A percentile compares a stretch with the other conserved stretches of the same genome.
Conservation (phyloP, 2,329 filamentous ascomycete genomes). For the Daldinia sp. region DNA sequence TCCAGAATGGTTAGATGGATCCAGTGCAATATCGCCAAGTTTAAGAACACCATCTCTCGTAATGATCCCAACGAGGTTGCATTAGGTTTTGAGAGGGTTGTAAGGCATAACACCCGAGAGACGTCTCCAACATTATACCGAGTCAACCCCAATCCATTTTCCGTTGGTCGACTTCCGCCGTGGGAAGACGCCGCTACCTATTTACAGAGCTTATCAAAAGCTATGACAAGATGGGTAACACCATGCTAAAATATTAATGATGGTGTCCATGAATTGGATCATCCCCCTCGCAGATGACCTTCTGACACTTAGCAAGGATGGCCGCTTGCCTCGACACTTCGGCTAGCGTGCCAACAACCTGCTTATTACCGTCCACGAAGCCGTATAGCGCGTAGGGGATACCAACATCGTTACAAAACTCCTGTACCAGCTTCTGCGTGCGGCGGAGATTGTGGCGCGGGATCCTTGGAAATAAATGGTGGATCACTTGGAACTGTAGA, state of each 20-base stretch:
- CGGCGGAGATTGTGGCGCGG: conserved; percentile 85
- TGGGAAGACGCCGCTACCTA: conserved; percentile 24
- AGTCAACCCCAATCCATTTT: conserved; percentile 12
- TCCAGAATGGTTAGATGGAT: conserved; percentile 29
- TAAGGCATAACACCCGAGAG: conserved; percentile 21
- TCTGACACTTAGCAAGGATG: conserved; percentile 81
- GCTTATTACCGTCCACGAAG: conserved; percentile 84
- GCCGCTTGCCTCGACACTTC: conserved; percentile 85
- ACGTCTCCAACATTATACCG: conserved; percentile 13
- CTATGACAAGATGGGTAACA: conserved; percentile 21
- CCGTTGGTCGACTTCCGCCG: conserved; percentile 6
- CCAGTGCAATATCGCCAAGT: conserved; percentile 24
- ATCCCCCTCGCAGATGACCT: conserved; percentile 54
- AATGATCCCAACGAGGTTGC: conserved; percentile 26
- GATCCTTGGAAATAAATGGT: conserved; percentile 86
- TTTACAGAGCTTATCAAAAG: conserved; percentile 24
- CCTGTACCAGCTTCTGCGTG: conserved; percentile 79
- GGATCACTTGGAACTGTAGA: conserved; percentile 89
- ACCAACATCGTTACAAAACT: conserved; percentile 84
- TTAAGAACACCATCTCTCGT: conserved; percentile 15
- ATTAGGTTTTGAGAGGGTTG: conserved; percentile 23
- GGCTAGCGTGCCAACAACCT: conserved; percentile 80
- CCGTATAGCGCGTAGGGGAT: conserved; percentile 89
- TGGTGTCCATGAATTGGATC: conserved; percentile 49
- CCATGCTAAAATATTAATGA: conserved; percentile 40